Base-by-base conservation (phyloP, 805 yeast genomes). In the Diddensiella santjacobensis region DNA sequence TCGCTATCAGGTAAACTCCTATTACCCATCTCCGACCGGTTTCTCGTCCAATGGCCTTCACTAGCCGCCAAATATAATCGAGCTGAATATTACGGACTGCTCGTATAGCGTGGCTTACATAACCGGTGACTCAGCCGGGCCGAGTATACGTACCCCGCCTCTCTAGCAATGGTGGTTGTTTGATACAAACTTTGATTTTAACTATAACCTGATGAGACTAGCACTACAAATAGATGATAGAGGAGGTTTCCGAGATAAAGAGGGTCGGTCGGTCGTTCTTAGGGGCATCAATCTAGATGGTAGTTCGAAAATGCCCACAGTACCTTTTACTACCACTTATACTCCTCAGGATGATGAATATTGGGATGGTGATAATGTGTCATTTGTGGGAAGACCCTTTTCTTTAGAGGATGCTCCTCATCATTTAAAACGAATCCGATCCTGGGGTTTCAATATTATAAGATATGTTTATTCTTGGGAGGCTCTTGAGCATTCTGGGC, bases 401-500 rank as follows among this genome's bases (percentile, higher is more conserved):
- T 83, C 89, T 0, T 58, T 88, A 13, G 79, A 72, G 3, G 90
- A 87, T 30, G 90, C 93, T 0, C 80, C 72, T 49, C 70, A 64
- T 44, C 96, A 89, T 63, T 71, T 87, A 36, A 69, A 62, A 13
- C 70, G 96, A 48, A 78, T 89, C 61, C 84, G 83, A 61, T 71
- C 83, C 2, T 77, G 90, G 75, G 97, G 97, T 1, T 87, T 75
- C 66, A 89, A 89, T 62, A 74, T 84, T 4, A 74, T 90, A 22
- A 69, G 97, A 50, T 85, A 80, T 60, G 71, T 87, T n/a, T 71
- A 86, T 42, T 83, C 93, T 1, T 89, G 96, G 96, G 97, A 89
- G 60, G 91, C 96, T 0, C 60, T 89, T 6, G 96, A 90, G 62
- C 96, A 89, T 58, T 71, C 68, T 48, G 96, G 95, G 0, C 97